phyloP scores from a whole-genome alignment of 176 grass and related monocot genomes.

The Phoenix roebelenii region DNA sequence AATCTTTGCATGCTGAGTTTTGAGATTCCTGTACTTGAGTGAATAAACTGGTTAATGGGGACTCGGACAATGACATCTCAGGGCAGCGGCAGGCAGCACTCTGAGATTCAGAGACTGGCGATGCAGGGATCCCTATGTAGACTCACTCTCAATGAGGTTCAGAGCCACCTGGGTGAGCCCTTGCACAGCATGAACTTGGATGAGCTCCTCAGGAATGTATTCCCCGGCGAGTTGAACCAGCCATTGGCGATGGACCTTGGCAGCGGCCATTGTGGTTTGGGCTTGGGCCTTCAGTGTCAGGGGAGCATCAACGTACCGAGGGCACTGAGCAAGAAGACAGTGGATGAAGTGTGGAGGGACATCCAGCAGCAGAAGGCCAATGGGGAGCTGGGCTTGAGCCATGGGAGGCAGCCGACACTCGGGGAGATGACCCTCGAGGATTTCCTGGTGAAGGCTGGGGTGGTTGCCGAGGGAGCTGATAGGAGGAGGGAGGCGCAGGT shows the following conservation, averaged over 20 bases:
- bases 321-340: conserved; percentile 11
- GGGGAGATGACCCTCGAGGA: conserved; percentile 25
- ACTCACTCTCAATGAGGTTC: conserved; percentile 20
- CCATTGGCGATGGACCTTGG: background rate
- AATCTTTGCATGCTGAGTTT: no score
- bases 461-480: background rate
- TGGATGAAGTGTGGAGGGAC: conserved; percentile 16
- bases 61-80: no score
- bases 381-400: background rate
- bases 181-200: conserved; percentile 23
- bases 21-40: no score
- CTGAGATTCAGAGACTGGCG: no score
- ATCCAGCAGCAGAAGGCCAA: conserved; percentile 6
- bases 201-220: conserved; percentile 13
- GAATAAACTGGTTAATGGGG: no score
- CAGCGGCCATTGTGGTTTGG: background rate
- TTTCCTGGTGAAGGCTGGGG: conserved; percentile 9
- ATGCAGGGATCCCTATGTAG: background rate
- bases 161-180: conserved; percentile 22
- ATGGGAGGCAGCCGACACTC: background rate
- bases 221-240: background rate
- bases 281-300: background rate
- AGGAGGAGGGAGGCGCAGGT: background rate
- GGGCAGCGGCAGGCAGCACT: no score
- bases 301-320: conserved; percentile 4